phyloP scores from a whole-genome alignment of 2,329 filamentous ascomycete species.

The Microdochium nivale region DNA sequence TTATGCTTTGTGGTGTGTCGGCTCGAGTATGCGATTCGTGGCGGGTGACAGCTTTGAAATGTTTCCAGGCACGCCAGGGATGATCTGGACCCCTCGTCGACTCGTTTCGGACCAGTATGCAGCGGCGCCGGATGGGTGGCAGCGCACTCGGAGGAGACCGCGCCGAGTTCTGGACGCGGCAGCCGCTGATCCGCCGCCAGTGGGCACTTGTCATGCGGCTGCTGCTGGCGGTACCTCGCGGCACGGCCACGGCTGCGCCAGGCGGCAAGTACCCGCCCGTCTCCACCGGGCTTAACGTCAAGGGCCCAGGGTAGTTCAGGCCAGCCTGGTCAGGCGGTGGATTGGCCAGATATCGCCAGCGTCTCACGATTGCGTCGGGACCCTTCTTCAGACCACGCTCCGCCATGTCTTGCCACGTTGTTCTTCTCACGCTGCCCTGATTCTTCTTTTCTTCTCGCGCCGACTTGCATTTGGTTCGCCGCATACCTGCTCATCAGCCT shows the following conservation, averaged over 20 bases:
- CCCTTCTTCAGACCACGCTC: not conserved
- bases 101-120: too few relatives aligned
- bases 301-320: too few relatives aligned
- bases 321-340: not conserved
- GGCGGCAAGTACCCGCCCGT: not conserved
- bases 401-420: conserved; percentile 1
- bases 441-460: not conserved
- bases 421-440: not conserved
- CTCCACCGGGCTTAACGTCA: too few relatives aligned
- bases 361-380: not conserved
- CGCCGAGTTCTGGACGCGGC: not conserved
- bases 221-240: not conserved
- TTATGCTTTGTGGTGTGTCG: not conserved
- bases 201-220: not conserved
- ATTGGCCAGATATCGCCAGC: conserved; percentile 1
- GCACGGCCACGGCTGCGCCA: not conserved
- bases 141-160: not conserved
- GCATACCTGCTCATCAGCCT: not conserved
- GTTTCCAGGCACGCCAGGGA: too few relatives aligned
- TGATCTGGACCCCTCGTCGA: too few relatives aligned
- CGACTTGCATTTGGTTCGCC: not conserved
- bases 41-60: too few relatives aligned
- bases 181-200: not conserved
- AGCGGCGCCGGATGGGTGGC: not conserved
- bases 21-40: not conserved